Percentiles rank a stretch among this genome's conserved stretches.
phyloP scores from a whole-genome alignment of 495 filamentous ascomycete genomes.

The Aspergillus campestris region DNA sequence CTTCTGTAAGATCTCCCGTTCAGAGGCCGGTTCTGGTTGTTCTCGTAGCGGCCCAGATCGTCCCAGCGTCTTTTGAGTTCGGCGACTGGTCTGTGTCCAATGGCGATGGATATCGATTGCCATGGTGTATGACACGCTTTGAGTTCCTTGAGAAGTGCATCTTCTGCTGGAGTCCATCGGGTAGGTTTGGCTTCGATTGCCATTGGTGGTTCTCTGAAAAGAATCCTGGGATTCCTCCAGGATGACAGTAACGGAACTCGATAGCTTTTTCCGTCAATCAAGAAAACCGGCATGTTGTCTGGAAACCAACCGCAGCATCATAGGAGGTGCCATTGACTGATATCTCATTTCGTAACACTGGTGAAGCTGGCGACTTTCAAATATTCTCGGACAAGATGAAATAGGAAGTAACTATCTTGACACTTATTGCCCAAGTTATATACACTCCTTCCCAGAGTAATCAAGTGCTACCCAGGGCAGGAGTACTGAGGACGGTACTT shows the following conservation, averaged over 20 bases:
- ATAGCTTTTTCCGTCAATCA: slow-evolving; percentile 7
- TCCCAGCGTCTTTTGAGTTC: slow-evolving; percentile 19
- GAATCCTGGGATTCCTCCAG: not conserved
- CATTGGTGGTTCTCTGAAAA: not conserved
- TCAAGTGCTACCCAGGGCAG: too few relatives aligned
- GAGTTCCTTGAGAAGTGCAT: slow-evolving; percentile 12
- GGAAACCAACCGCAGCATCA: not conserved
- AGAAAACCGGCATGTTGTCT: slow-evolving; percentile 8
- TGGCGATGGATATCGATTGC: slow-evolving; percentile 13
- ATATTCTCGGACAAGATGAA: too few relatives aligned
- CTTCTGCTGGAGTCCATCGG: slow-evolving; percentile 17
- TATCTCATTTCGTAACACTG: too few relatives aligned
- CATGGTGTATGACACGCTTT: slow-evolving; percentile 15
- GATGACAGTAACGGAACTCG: slow-evolving; percentile 8
- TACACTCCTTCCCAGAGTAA: too few relatives aligned
- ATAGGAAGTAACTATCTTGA: too few relatives aligned
- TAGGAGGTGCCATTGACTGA: not conserved
- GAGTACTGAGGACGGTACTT: too few relatives aligned
- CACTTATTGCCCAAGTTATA: too few relatives aligned
- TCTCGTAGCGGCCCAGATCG: not conserved
- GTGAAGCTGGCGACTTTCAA: too few relatives aligned
- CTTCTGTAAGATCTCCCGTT: too few relatives aligned
- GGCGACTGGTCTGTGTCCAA: slow-evolving; percentile 9
- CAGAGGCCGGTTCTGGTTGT: not conserved
- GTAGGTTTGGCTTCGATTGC: not conserved